phyloP scores from a whole-genome alignment of 164 flowering plant species.

The Taxillus chinensis region DNA sequence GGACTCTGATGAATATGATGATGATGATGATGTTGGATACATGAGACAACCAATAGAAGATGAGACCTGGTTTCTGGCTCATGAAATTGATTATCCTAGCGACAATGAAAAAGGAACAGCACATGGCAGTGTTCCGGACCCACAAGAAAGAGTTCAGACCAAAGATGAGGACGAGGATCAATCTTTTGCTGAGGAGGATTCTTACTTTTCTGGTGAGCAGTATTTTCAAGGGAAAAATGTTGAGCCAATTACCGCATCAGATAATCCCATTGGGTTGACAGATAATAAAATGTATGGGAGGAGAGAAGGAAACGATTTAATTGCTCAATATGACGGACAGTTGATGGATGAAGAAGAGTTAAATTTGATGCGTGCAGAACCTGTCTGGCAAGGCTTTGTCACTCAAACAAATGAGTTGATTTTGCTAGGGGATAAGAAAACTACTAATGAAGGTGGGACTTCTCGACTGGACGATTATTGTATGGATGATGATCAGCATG shows the following conservation, averaged over 20 bases:
- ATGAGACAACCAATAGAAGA: conserved; percentile 98
- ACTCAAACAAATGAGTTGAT: conserved; percentile 71
- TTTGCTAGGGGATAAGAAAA: conserved; percentile 64
- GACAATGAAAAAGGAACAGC: conserved; percentile 91
- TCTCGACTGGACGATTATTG: conserved; percentile 52
- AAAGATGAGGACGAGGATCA: conserved; percentile 91
- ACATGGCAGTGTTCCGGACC: conserved; percentile 79
- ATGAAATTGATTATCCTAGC: conserved; percentile 98
- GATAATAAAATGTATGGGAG: conserved; percentile 55
- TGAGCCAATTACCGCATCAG: conserved; percentile 40
- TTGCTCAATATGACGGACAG: conserved; percentile 86
- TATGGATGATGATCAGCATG: conserved; percentile 82
- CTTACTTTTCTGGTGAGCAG: conserved; percentile 84
- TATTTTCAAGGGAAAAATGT: conserved; percentile 51
- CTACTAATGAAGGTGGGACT: conserved; percentile 42
- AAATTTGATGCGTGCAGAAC: conserved; percentile 82
- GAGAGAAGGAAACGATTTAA: conserved; percentile 47
- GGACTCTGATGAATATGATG: conserved; percentile 99
- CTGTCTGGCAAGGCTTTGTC: conserved; percentile 98
- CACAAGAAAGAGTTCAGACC: conserved; percentile 49
- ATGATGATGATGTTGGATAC: conserved; percentile 94
- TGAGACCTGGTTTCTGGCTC: conserved; percentile 96
- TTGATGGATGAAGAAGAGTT: conserved; percentile 87
- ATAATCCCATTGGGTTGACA: conserved; percentile 54
- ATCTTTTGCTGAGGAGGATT: conserved; percentile 93